A percentile compares a stretch with the other conserved stretches of the same genome.
Evolutionary conservation across 345 rosid genomes (phyloP).

Genomic region (Kernera saxatilis): DNA sequence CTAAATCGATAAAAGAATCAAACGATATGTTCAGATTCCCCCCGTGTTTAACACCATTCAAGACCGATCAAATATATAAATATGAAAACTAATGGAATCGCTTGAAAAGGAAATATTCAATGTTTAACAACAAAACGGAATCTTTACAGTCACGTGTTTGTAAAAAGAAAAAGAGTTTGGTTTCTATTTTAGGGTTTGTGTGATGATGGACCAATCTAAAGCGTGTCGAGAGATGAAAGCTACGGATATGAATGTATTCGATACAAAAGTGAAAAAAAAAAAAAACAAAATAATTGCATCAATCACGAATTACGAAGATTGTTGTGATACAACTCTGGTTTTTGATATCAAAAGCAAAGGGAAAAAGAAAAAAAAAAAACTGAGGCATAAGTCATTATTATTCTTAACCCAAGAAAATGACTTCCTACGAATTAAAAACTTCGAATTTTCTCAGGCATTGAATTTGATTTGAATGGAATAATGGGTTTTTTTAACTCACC

Average conservation of each 20-base stretch:
- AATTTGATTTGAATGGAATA: background rate
- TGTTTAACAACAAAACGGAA: conserved; percentile 28
- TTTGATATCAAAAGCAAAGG: conserved; percentile 22
- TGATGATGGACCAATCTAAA: conserved; percentile 39
- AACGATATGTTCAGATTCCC: background rate
- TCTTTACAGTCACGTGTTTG: conserved; percentile 30
- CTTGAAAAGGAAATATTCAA: background rate
- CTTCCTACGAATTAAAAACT: too few relatives aligned
- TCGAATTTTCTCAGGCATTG: background rate
- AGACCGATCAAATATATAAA: background rate
- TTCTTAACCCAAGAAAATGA: background rate
- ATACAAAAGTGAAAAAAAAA: background rate
- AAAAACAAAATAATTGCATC: conserved; percentile 8
- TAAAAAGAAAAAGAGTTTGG: conserved; percentile 23
- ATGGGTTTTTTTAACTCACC: background rate
- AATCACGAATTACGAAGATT: conserved; percentile 7
- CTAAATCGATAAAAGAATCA: background rate
- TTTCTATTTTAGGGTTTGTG: conserved; percentile 20
- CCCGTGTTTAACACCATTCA: conserved; percentile 14
- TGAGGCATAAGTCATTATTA: conserved; percentile 13
- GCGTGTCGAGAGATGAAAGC: conserved; percentile 47
- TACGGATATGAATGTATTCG: conserved; percentile 16
- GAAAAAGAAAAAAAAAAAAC: background rate
- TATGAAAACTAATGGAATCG: background rate
- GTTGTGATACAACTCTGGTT: background rate